These are phyloP conservation scores for Alternaria panax DNA, from an alignment of 2,329 filamentous ascomycete species.

Conservation along the genomic window DNA sequence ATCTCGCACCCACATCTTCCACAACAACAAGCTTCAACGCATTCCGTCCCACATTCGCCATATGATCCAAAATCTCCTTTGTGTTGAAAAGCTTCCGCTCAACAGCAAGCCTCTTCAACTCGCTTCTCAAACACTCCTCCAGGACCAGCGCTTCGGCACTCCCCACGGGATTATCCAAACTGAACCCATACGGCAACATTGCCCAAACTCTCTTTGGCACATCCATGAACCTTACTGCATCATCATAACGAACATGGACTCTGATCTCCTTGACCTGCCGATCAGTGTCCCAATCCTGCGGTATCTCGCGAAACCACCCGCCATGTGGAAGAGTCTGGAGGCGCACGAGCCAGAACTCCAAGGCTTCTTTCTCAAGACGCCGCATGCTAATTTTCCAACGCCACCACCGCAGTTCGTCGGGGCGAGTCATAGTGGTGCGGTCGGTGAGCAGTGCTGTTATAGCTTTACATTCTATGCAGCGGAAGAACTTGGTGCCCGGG, in stretches of 20 bases:
- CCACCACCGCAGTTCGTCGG: slow-evolving; percentile 13
- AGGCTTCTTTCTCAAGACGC: slow-evolving; percentile 3
- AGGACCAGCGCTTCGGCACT: slow-evolving; percentile 9
- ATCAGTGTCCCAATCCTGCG: not conserved
- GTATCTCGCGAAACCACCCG: slow-evolving; percentile 5
- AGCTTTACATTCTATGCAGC: slow-evolving; percentile 8
- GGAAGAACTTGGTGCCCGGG: slow-evolving; percentile 13
- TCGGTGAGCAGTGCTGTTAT: slow-evolving; percentile 4
- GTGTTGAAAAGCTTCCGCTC: not conserved
- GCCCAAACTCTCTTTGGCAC: slow-evolving; percentile 1
- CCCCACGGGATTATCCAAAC: slow-evolving; percentile 15
- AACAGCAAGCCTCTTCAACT: slow-evolving; percentile 9
- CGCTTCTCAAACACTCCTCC: not conserved
- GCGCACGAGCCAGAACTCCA: slow-evolving; percentile 4
- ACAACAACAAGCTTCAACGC: slow-evolving; percentile 13
- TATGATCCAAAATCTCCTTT: slow-evolving; percentile 12
- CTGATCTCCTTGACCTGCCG: not conserved
- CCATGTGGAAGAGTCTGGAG: slow-evolving; percentile 1
- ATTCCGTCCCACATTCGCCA: slow-evolving; percentile 7
- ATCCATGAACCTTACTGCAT: slow-evolving; percentile 14
- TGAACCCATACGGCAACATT: slow-evolving; percentile 11
- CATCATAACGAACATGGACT: not conserved
- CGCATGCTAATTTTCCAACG: slow-evolving; percentile 10
- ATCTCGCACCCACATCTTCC: not conserved
- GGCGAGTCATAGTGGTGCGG: not conserved